Evolutionary conservation across 495 filamentous ascomycete species (phyloP).

Genomic region (Chaetomium tenue): DNA sequence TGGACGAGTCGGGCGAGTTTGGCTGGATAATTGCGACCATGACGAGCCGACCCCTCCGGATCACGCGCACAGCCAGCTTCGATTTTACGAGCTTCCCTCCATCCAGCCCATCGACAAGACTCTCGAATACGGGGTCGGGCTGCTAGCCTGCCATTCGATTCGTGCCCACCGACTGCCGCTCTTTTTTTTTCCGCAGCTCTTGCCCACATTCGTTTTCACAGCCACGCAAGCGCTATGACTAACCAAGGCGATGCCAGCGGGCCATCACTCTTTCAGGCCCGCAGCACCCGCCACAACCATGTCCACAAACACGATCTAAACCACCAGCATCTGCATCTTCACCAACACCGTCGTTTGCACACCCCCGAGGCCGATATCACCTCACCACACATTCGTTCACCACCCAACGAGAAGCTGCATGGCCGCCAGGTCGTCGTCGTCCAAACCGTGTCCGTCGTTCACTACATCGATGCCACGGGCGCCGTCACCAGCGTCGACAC

Average conservation of each 20-base stretch:
- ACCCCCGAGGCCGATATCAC: slow-evolving; percentile 19
- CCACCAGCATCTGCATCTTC: slow-evolving; percentile 35
- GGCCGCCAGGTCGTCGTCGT: slow-evolving; percentile 45
- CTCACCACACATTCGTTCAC: slow-evolving; percentile 42
- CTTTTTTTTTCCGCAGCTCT: slow-evolving; percentile 22
- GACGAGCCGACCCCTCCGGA: slow-evolving; percentile 33
- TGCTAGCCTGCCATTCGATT: slow-evolving; percentile 17
- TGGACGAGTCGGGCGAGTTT: slow-evolving; percentile 16
- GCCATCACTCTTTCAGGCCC: slow-evolving; percentile 57
- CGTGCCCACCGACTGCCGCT: slow-evolving; percentile 16
- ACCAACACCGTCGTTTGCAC: slow-evolving; percentile 32
- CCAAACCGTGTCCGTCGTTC: slow-evolving; percentile 50
- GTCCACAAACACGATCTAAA: slow-evolving; percentile 28
- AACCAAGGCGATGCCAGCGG: slow-evolving; percentile 40
- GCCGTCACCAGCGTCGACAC: slow-evolving; percentile 41
- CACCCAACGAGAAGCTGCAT: slow-evolving; percentile 32
- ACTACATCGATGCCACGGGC: slow-evolving; percentile 50
- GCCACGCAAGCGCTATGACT: slow-evolving; percentile 45
- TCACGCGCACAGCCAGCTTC: slow-evolving; percentile 22
- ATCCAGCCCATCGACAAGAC: slow-evolving; percentile 18
- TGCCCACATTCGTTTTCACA: slow-evolving; percentile 27
- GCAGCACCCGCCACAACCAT: slow-evolving; percentile 31
- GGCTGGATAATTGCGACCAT: slow-evolving; percentile 32
- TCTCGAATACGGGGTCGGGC: slow-evolving; percentile 35
- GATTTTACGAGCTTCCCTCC: slow-evolving; percentile 29